Percentiles rank a stretch among this genome's conserved stretches.
phyloP scores from a whole-genome alignment of 2,329 filamentous ascomycete genomes.

The Diaporthe longicolla region DNA sequence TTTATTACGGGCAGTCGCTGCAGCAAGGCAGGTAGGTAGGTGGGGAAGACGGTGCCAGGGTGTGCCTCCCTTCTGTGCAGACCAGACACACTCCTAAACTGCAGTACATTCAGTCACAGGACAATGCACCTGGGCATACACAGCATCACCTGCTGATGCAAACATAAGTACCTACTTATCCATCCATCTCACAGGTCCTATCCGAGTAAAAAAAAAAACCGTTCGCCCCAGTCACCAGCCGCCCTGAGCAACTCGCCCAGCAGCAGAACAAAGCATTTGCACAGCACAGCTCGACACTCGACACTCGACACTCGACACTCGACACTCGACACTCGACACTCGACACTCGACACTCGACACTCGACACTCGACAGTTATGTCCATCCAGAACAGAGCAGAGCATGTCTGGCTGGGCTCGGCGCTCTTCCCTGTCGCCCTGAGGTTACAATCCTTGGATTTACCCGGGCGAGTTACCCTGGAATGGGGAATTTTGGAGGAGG shows the following conservation, averaged over 20 bases:
- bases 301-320: no score
- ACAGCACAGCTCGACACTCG: no score
- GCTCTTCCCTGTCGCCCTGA: conserved; percentile 18
- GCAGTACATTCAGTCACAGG: neutral
- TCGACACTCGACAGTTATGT: no score
- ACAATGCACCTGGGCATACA: neutral
- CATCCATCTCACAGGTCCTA: neutral
- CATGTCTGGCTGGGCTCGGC: neutral
- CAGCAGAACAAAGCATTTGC: neutral
- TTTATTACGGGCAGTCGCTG: neutral
- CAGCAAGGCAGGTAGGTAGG: neutral
- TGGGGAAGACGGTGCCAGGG: neutral
- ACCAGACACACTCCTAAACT: neutral
- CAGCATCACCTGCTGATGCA: neutral
- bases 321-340: no score
- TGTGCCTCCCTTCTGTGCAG: neutral
- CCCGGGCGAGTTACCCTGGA: conserved; percentile 31
- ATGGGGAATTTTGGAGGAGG: conserved; percentile 27
- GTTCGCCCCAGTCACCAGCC: neutral
- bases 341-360: no score
- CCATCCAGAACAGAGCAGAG: no score
- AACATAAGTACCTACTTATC: neutral
- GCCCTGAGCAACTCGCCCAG: neutral
- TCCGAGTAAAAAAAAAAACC: neutral
- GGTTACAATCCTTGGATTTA: conserved; percentile 31